Conservation (phyloP, 257 asterid genomes). For the Schizonepeta tenuifolia region DNA sequence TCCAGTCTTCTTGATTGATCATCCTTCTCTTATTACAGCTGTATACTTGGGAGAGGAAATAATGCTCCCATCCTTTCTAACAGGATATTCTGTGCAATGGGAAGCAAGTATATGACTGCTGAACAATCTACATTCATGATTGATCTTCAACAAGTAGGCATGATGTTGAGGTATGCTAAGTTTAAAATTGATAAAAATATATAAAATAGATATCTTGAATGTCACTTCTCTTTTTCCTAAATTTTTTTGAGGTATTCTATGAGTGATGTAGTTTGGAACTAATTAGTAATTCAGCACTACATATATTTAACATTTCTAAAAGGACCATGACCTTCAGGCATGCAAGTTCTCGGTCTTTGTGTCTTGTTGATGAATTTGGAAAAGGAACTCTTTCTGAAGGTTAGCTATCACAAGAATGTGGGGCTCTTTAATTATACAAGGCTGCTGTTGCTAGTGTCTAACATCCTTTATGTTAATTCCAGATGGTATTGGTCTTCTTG, state of each 20-base stretch:
- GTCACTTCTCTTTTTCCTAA: conserved; percentile 17
- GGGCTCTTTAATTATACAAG: conserved; percentile 3
- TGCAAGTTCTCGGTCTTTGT: conserved; percentile 82
- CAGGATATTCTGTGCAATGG: conserved; percentile 97
- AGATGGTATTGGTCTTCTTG: conserved; percentile 98
- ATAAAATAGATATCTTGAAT: conserved; percentile 22
- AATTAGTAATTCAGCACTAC: conserved; percentile 17
- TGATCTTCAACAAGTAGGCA: conserved; percentile 97
- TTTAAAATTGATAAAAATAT: conserved; percentile 11
- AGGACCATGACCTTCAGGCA: conserved; percentile 54
- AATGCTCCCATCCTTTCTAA: conserved; percentile 28
- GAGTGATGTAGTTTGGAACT: conserved; percentile 22
- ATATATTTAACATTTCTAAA: conserved; percentile 17
- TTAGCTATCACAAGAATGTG: conserved; percentile 41
- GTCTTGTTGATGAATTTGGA: conserved; percentile 96
- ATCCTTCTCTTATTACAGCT: conserved; percentile 13
- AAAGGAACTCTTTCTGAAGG: conserved; percentile 99
- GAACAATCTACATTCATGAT: conserved; percentile 98
- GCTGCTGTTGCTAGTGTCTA: conserved; percentile 31
- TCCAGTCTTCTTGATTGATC: conserved; percentile 28
- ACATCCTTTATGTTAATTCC: conserved; percentile 46
- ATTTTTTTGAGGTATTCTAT: background rate
- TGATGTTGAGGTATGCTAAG: conserved; percentile 81
- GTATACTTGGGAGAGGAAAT: conserved; percentile 15
- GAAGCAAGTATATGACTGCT: conserved; percentile 93